Evolutionary conservation across 2,329 filamentous ascomycete species (phyloP).

Genomic region (Bipolaris zeicola): DNA sequence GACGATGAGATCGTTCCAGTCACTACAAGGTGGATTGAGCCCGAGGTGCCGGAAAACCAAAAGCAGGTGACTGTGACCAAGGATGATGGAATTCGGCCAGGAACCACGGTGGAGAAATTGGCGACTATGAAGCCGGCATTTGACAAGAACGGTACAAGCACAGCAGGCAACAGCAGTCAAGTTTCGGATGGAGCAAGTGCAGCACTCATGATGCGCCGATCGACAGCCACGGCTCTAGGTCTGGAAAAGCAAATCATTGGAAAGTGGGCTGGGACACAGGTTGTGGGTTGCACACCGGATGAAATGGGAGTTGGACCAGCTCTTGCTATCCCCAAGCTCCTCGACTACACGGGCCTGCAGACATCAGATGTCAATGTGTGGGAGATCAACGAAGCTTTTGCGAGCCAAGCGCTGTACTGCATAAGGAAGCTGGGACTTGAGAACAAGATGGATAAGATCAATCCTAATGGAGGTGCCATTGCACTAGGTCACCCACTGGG

Average conservation of each 20-base stretch:
- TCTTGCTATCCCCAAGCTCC: constrained; percentile 80
- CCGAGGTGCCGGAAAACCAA: constrained; percentile 57
- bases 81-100: constrained; percentile 82
- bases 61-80: constrained; percentile 70
- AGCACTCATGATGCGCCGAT: constrained; percentile 81
- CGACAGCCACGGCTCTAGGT: constrained; percentile 75
- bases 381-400: constrained; percentile 90
- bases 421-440: constrained; percentile 72
- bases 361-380: constrained; percentile 77
- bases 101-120: constrained; percentile 71
- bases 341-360: constrained; percentile 69
- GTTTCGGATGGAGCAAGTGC: constrained; percentile 89
- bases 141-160: constrained; percentile 72
- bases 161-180: constrained; percentile 84
- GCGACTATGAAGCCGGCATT: constrained; percentile 86
- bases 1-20: constrained; percentile 81
- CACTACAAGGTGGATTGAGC: constrained; percentile 70
- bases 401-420: constrained; percentile 70
- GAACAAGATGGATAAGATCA: constrained; percentile 73
- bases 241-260: constrained; percentile 73
- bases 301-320: constrained; percentile 95
- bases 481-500: constrained; percentile 92
- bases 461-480: constrained; percentile 91
- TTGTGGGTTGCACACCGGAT: constrained; percentile 80
- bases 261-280: constrained; percentile 78